phyloP scores from a whole-genome alignment of 805 yeast genomes.

The Saccharomycopsis schoenii region DNA sequence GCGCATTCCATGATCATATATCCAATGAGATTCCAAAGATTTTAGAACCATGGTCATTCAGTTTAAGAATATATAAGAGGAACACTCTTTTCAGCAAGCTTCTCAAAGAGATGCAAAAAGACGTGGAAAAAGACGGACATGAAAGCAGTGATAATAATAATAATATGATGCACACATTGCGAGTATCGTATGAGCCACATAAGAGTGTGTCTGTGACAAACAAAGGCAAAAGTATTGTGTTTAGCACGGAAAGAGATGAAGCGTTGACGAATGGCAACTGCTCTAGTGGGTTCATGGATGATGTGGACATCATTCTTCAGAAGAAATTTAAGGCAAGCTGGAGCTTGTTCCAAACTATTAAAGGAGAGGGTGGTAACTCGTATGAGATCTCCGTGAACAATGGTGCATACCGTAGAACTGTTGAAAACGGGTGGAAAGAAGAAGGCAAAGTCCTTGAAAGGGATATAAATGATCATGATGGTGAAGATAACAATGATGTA shows the following conservation, averaged over 20 bases:
- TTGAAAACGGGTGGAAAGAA: slow-evolving; percentile 20
- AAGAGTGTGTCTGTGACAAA: slow-evolving; percentile 41
- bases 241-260: slow-evolving; percentile 18
- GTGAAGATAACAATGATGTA: neutral
- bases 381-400: slow-evolving; percentile 37
- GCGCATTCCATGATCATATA: slow-evolving; percentile 61
- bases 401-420: slow-evolving; percentile 5
- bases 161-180: slow-evolving; percentile 40
- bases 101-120: neutral
- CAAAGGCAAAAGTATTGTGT: slow-evolving; percentile 20
- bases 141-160: slow-evolving; percentile 18
- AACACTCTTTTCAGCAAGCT: slow-evolving; percentile 33
- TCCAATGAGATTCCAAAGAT: slow-evolving; percentile 55
- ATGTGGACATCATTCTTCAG: slow-evolving; percentile 44
- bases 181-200: slow-evolving; percentile 39
- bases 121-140: slow-evolving; percentile 22
- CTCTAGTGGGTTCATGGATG: slow-evolving; percentile 45
- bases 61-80: slow-evolving; percentile 55
- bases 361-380: slow-evolving; percentile 67
- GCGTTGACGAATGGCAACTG: slow-evolving; percentile 38
- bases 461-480: neutral
- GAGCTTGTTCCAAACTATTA: slow-evolving; percentile 56
- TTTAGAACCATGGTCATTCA: slow-evolving; percentile 60
- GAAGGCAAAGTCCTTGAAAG: neutral
- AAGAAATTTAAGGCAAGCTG: slow-evolving; percentile 60